Evolutionary conservation across 805 yeast genomes (phyloP), one percentile per base, ranked within the genome.

Genomic region (Torulaspora franciscae): DNA sequence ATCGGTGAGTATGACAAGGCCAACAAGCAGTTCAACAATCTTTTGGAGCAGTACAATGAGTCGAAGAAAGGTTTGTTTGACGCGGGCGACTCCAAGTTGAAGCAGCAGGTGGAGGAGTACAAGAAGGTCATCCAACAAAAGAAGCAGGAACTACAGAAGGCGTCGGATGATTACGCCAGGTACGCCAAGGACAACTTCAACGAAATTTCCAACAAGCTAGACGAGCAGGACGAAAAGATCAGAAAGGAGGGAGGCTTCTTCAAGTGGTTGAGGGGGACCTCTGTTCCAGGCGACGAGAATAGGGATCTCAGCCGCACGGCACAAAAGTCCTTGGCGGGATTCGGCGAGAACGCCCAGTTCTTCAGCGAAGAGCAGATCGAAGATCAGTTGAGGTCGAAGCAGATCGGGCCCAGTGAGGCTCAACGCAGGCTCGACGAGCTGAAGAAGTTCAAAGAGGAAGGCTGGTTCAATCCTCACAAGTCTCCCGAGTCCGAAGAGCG

Each of bases 301-400:
- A 8, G n/a, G 3, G 37, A 36, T 17, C 44, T 41, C 7, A 29
- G 37, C 32, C 35, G 30, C 32, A 15, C 24, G 14, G 33, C 37
- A 15, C 33, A 37, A 14, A 45, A 52, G 8, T 57, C 72, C 3
- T 61, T 73, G 3, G 58, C 56, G 19, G 78, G 78, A 1, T 74
- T 76, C 73, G 76, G 78, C 28, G 75, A 72, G 39, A 61, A 67
- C 37, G 77, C 77, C 4, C 56, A 59, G 15, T 65, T 62, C 24
- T 61, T 69, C 43, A 69, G 71, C 11, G 52, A 58, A 26, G 73
- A 70, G 24, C 67, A 66, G 43, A 54, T 63, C 17, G 64, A 64
- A 14, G 63, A 62, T 24, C 48, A 47, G 32, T 36, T 53, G 35
- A 49, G 55, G 14, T 54, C 47, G 50, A 47, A 46, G 42, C 34